Conservation (phyloP, 2,329 filamentous ascomycete genomes). For the Fusarium succisae region DNA sequence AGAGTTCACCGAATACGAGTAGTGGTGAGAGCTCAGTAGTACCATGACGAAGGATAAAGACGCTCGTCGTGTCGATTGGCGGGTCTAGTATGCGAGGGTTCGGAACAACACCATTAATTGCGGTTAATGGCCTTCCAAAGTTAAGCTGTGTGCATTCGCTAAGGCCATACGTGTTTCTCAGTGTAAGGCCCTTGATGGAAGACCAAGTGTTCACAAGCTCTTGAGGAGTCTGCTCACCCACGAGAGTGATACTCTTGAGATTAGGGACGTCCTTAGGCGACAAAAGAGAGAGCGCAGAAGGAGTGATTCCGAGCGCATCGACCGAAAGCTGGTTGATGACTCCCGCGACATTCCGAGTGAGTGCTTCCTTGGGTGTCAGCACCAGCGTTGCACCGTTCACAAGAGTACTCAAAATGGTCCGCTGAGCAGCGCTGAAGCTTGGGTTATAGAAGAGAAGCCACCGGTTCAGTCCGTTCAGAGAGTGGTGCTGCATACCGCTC, state of each 20-base stretch:
- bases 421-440: constrained; percentile 35
- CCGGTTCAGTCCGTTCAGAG: not conserved
- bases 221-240: constrained; percentile 22
- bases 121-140: not conserved
- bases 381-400: constrained; percentile 15
- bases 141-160: constrained; percentile 38
- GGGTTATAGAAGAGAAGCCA: constrained; percentile 39
- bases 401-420: constrained; percentile 30
- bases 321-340: constrained; percentile 22
- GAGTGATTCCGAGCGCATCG: constrained; percentile 34
- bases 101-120: not conserved
- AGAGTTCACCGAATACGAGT: constrained; percentile 27
- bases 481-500: constrained; percentile 3
- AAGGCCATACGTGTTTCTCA: constrained; percentile 25
- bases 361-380: constrained; percentile 21
- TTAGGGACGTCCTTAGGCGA: not conserved
- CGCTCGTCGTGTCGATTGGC: constrained; percentile 12
- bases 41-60: constrained; percentile 4
- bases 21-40: constrained; percentile 11
- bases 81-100: constrained; percentile 6
- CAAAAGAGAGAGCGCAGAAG: constrained; percentile 22
- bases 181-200: not conserved
- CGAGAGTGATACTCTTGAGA: constrained; percentile 22
- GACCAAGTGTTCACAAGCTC: constrained; percentile 21
- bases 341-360: not conserved